Evolutionary conservation across 2,329 filamentous ascomycete species (phyloP).

Genomic region (Helotiales sp.): DNA sequence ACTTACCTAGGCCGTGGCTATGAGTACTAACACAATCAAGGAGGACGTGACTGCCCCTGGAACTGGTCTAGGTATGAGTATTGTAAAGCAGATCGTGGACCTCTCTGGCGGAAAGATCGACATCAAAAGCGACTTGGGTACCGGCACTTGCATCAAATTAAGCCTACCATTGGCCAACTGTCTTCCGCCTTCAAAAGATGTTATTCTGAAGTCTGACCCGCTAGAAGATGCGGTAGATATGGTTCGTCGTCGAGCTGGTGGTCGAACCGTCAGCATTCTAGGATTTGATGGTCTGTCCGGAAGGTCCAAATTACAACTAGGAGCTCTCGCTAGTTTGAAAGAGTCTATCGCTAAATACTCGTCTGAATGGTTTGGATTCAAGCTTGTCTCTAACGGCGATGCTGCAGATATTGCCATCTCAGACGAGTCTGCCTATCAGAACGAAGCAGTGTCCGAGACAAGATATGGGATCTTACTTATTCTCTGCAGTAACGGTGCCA

Average conservation of each 20-base stretch:
- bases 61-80: slow-evolving; percentile 66
- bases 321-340: slow-evolving; percentile 27
- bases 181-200: neutral
- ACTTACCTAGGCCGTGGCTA: slow-evolving; percentile 23
- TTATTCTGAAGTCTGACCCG: neutral
- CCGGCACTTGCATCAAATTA: slow-evolving; percentile 60
- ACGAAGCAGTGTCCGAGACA: slow-evolving; percentile 15
- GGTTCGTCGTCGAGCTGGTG: slow-evolving; percentile 28
- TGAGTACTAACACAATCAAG: slow-evolving; percentile 46
- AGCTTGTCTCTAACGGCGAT: slow-evolving; percentile 13
- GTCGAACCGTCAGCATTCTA: slow-evolving; percentile 30
- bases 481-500: slow-evolving; percentile 30
- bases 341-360: slow-evolving; percentile 33
- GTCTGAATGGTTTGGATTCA: slow-evolving; percentile 32
- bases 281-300: slow-evolving; percentile 30
- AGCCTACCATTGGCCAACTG: slow-evolving; percentile 46
- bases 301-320: slow-evolving; percentile 24
- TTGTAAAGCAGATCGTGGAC: slow-evolving; percentile 66
- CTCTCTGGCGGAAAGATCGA: slow-evolving; percentile 63
- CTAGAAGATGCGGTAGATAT: slow-evolving; percentile 24
- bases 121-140: slow-evolving; percentile 56
- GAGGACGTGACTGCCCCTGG: slow-evolving; percentile 65
- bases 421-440: slow-evolving; percentile 30
- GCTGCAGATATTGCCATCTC: slow-evolving; percentile 31
- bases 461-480: slow-evolving; percentile 27